Conservation (phyloP, 495 filamentous ascomycete species). For the Platismatia glauca region DNA sequence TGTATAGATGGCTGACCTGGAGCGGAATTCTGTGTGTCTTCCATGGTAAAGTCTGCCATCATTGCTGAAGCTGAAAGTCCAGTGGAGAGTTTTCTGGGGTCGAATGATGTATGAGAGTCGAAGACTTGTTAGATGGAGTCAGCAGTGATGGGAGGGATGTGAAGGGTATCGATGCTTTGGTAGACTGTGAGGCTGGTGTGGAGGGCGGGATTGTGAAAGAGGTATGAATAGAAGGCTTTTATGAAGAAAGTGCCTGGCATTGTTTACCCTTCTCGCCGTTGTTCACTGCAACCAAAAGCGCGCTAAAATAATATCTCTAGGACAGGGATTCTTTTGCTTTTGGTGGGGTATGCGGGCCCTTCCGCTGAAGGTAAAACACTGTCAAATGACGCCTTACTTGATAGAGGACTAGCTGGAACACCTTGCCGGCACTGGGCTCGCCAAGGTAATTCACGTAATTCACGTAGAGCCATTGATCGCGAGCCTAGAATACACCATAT, state of each 20-base stretch:
- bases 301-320: constrained; percentile 2
- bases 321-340: background rate
- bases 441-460: too few species aligned
- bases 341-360: background rate
- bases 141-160: background rate
- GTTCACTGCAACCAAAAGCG: constrained; percentile 1
- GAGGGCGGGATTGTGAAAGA: background rate
- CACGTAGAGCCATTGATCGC: too few species aligned
- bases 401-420: too few species aligned
- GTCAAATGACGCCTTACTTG: too few species aligned
- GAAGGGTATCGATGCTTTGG: background rate
- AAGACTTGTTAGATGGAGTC: background rate
- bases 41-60: constrained; percentile 56
- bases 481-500: background rate
- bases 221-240: background rate
- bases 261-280: constrained; percentile 15
- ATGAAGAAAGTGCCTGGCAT: constrained; percentile 5
- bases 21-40: constrained; percentile 64
- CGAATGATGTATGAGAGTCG: background rate
- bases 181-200: background rate
- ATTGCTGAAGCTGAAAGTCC: background rate
- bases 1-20: constrained; percentile 45
- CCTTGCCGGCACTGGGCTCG: too few species aligned
- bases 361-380: constrained; percentile 7
- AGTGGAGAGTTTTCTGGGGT: background rate